Conservation (phyloP, 352 stramenopile species). For the Globisporangium yorkense region DNA sequence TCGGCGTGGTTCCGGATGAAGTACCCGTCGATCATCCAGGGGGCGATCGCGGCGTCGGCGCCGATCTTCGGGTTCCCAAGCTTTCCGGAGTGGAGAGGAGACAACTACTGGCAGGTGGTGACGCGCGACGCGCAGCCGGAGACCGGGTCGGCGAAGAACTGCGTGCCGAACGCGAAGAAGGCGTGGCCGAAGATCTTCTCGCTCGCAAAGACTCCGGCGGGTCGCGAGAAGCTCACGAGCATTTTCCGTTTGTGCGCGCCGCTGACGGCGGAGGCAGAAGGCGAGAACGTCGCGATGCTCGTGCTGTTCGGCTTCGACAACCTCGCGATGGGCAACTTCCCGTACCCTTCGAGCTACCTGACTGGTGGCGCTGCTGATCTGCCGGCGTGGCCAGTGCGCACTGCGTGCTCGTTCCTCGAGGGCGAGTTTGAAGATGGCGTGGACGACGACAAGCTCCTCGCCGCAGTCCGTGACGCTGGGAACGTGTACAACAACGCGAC, state of each 20-base stretch:
- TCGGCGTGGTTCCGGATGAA: constrained; percentile 94
- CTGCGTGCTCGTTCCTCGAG: constrained; percentile 75
- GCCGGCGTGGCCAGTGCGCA: constrained; percentile 90
- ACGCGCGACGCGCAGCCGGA: constrained; percentile 63
- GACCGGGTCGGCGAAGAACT: constrained; percentile 68
- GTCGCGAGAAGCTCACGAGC: constrained; percentile 41
- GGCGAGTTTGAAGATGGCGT: constrained; percentile 28
- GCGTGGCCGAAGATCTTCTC: constrained; percentile 76
- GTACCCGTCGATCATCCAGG: constrained; percentile 89
- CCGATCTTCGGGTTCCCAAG: constrained; percentile 89
- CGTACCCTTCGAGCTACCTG: constrained; percentile 93
- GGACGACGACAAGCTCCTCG: constrained; percentile 34
- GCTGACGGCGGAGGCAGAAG: constrained; percentile 33
- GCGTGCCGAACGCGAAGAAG: constrained; percentile 77
- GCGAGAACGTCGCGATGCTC: constrained; percentile 63
- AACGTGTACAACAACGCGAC: constrained; percentile 90
- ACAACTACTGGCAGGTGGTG: constrained; percentile 84
- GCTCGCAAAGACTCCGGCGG: constrained; percentile 50
- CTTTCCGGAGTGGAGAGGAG: constrained; percentile 50
- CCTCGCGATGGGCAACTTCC: constrained; percentile 94
- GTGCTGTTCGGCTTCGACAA: constrained; percentile 88
- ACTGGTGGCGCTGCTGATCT: constrained; percentile 64
- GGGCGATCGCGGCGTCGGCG: constrained; percentile 91
- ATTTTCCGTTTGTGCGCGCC: constrained; percentile 71
- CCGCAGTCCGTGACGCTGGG: constrained; percentile 52